Evolutionary conservation across 108 stramenopile genomes (phyloP), one percentile per base, ranked within the genome.

Genomic region (Fragilaria radians): DNA sequence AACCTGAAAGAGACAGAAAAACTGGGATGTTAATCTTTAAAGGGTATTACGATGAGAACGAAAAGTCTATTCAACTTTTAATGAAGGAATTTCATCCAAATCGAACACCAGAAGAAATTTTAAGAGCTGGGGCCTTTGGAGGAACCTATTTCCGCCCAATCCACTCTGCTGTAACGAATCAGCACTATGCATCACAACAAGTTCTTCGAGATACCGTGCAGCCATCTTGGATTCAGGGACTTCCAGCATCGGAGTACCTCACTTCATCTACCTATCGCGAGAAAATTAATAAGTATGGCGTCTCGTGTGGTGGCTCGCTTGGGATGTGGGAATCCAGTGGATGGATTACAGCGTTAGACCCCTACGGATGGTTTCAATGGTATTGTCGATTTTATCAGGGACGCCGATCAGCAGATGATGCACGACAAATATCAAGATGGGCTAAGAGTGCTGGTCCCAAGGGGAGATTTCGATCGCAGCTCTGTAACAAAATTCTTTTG

Each of bases 361-460:
- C 97, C 1, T 98, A 96, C 71, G 97, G 97, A 25, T 97, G 96
- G 96, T 98, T 98, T 67, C 89, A 95, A 63, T 98, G 97, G 97
- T 98, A 98, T 66, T 97, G 96, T 74, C 88, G 96, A 21, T 98
- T 97, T 27, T 96, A 93, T 52, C 77, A 80, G 46, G 97, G 97
- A 29, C 62, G 96, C 18, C 69, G 96, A 28, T 89, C 80, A 48
- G 61, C 69, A 21, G 93, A 96, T 57, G 93, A 96, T 66, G 70
- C 62, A 3, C 71, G 97, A 30, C 97, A 98, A 58, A 85, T 97
- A n/a, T 57, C 62, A 9, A 87, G 97, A 7, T 93, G 89, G 86
- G 27, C 59, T 3, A 83, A 80, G 28, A 65, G 76, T 63, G 89
- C 94, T 32, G 97, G 97, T 1, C 68, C 81, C 0, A 92, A 73